Percentiles rank a stretch among this genome's conserved stretches.
Conservation (phyloP, 176 grass and related monocot species). For the Rhynchospora pubera region DNA sequence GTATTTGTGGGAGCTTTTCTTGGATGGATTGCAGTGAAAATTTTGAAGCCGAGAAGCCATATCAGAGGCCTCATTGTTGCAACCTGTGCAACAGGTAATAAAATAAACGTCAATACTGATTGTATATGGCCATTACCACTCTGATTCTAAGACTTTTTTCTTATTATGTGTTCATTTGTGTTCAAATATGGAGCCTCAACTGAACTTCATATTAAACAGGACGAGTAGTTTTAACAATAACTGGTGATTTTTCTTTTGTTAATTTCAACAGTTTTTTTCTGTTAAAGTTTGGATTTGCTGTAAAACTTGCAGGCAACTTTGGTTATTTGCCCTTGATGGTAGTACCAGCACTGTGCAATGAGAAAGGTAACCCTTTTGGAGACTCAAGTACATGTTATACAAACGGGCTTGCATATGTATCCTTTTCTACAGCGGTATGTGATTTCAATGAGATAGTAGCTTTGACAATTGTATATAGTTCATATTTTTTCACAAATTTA, state of each 20-base stretch:
- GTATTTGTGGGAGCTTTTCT: conserved; percentile 28
- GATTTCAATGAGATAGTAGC: background rate
- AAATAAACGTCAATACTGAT: background rate
- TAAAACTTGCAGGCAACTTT: conserved; percentile 14
- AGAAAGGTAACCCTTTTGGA: conserved; percentile 23
- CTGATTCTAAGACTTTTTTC: background rate
- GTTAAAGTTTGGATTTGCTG: background rate
- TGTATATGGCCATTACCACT: background rate
- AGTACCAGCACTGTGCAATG: conserved; percentile 18
- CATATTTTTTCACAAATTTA: background rate
- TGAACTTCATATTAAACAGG: background rate
- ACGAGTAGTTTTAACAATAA: background rate
- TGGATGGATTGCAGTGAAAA: conserved; percentile 27
- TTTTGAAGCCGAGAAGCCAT: conserved; percentile 10
- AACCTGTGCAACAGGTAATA: conserved; percentile 18
- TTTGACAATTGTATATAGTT: background rate
- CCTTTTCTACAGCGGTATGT: conserved; percentile 16
- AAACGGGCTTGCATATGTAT: conserved; percentile 14
- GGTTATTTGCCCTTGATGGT: conserved; percentile 21
- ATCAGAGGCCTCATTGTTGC: conserved; percentile 22
- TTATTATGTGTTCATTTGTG: background rate
- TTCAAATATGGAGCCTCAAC: background rate
- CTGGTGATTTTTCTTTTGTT: background rate
- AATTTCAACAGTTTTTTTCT: background rate
- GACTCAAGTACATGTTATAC: background rate